Conservation (phyloP, 2,329 filamentous ascomycete genomes). For the Fusarium sp. region DNA sequence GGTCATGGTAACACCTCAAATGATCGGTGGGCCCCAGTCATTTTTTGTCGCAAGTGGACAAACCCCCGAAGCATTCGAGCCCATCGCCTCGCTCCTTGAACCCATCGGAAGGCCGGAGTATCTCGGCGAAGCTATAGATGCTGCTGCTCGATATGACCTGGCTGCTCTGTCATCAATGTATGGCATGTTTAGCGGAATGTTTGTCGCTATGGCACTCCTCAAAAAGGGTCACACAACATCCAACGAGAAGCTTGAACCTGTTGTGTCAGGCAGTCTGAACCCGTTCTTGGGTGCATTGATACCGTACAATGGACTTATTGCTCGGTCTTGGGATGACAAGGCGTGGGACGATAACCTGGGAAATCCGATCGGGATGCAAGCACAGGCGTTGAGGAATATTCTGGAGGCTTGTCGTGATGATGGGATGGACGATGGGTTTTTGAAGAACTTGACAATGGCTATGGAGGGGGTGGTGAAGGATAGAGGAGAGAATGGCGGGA, state of each 20-base stretch:
- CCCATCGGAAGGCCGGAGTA: not conserved
- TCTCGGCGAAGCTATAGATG: not conserved
- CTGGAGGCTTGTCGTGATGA: not conserved
- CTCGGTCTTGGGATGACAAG: not conserved
- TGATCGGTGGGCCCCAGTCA: not conserved
- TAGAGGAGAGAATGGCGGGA: not conserved
- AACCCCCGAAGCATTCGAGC: not conserved
- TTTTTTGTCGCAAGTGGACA: not conserved
- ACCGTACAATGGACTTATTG: not conserved
- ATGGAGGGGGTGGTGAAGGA: not conserved
- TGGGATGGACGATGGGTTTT: not conserved
- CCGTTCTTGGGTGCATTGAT: not conserved
- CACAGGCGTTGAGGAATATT: not conserved
- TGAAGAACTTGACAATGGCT: not conserved
- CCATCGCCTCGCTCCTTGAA: not conserved
- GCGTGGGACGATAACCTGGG: not conserved
- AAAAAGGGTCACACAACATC: not conserved
- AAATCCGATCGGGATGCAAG: not conserved
- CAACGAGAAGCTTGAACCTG: not conserved
- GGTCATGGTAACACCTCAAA: not conserved
- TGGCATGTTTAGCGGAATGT: conserved; percentile 8
- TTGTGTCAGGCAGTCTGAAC: not conserved
- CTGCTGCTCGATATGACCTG: conserved; percentile 8
- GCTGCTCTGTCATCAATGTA: conserved; percentile 10
- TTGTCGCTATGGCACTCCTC: not conserved